Conservation (phyloP, 495 filamentous ascomycete genomes). For the Eremomyces bilateralis region DNA sequence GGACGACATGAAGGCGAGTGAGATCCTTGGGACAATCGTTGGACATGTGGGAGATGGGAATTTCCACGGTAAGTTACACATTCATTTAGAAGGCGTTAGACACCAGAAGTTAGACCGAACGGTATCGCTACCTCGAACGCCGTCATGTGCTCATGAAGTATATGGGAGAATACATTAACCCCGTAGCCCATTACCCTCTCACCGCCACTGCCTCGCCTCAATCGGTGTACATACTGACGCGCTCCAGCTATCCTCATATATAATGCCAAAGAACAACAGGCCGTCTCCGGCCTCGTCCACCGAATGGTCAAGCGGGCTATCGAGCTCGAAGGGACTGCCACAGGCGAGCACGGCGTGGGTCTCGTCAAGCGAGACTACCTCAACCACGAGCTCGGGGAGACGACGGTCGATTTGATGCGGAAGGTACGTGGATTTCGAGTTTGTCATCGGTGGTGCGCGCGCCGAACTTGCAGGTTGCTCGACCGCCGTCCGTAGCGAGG, state of each 20-base stretch:
- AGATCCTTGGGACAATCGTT: conserved; percentile 50
- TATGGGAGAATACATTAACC: too few relatives aligned
- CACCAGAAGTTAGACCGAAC: background rate
- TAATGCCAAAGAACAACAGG: conserved; percentile 36
- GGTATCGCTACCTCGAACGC: too few relatives aligned
- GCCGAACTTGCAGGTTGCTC: too few relatives aligned
- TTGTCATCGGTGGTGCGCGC: too few relatives aligned
- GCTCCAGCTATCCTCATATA: conserved; percentile 59
- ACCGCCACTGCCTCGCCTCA: too few relatives aligned
- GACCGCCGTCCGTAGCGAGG: too few relatives aligned
- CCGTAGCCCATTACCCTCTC: too few relatives aligned
- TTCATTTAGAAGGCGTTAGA: background rate
- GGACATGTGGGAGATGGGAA: conserved; percentile 74
- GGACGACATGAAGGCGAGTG: conserved; percentile 40
- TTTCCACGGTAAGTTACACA: conserved; percentile 38
- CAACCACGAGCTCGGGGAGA: conserved; percentile 45
- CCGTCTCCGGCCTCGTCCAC: conserved; percentile 50
- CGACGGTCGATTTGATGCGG: conserved; percentile 59
- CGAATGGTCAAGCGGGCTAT: conserved; percentile 69
- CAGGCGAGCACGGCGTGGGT: conserved; percentile 66
- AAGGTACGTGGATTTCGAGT: conserved; percentile 40
- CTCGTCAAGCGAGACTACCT: conserved; percentile 68
- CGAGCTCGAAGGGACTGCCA: conserved; percentile 66
- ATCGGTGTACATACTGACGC: too few relatives aligned
- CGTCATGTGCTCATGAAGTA: too few relatives aligned